Conservation (phyloP, 108 stramenopile species). For the Cyclostephanos tholiformis region DNA sequence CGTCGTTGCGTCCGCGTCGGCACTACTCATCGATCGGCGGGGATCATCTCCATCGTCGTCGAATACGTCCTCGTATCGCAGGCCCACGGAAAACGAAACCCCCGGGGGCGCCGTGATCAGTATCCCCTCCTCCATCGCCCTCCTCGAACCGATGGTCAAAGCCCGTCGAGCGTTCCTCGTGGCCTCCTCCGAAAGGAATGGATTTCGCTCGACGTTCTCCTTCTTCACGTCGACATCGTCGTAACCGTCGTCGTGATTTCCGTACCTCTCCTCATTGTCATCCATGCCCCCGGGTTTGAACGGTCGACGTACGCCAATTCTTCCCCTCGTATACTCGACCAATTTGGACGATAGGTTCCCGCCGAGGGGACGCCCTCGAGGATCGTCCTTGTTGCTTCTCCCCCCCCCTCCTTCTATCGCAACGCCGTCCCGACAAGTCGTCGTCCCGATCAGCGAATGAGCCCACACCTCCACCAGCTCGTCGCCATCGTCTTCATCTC, state of each 20-base stretch:
- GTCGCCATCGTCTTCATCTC: slow-evolving; percentile 12
- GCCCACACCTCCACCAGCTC: slow-evolving; percentile 46
- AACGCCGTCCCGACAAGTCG: neutral
- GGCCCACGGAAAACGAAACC: slow-evolving; percentile 62
- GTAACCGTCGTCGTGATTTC: neutral
- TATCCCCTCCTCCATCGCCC: slow-evolving; percentile 67
- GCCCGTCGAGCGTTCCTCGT: slow-evolving; percentile 52
- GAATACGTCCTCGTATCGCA: slow-evolving; percentile 70
- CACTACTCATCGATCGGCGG: neutral
- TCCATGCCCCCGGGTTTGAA: slow-evolving; percentile 79
- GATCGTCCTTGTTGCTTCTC: neutral
- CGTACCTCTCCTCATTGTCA: slow-evolving; percentile 26
- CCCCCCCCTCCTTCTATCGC: neutral
- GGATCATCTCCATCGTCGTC: slow-evolving; percentile 31
- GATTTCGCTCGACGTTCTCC: slow-evolving; percentile 10
- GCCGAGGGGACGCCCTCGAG: slow-evolving; percentile 51
- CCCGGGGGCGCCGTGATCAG: slow-evolving; percentile 77
- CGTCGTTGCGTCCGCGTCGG: neutral
- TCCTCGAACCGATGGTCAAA: slow-evolving; percentile 58
- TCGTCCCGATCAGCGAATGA: slow-evolving; percentile 21
- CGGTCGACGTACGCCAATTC: slow-evolving; percentile 60
- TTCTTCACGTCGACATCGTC: neutral
- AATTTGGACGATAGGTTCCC: slow-evolving; percentile 80
- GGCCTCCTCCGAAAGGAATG: slow-evolving; percentile 55
- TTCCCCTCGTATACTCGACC: slow-evolving; percentile 77